Evolutionary conservation across 2,329 filamentous ascomycete species (phyloP), one percentile per base, ranked within the genome.

Genomic region (Paracamarosporium sp.): DNA sequence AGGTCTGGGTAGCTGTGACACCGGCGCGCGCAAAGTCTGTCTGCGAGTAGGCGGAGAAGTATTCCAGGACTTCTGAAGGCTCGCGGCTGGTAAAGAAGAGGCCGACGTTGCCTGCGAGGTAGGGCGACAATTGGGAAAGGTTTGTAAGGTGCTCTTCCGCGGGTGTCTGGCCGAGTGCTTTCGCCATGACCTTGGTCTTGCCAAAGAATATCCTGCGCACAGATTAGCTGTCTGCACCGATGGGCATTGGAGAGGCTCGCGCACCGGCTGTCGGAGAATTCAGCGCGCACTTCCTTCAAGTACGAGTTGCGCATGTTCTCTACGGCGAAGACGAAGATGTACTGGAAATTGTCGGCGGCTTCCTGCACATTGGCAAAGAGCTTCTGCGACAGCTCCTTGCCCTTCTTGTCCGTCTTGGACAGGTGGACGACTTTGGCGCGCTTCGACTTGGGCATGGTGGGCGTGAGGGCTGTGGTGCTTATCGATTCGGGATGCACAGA

Each of bases 261-360:
- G 67, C 81, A 95, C 91, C 91, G 87, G 82, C 90, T 90, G 81
- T 97, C 93, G 48, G 84, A 84, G 68, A 97, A 88, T 71, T 97
- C 90, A 65, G 88, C 86, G 68, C 94, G 89, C 68, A 98, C 91
- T 71, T 92, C 88, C 82, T 97, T 97, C 72, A 98, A 82, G 79
- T 97, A 93, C 69, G 89, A 96, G 82, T 99, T 99, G 77, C 95
- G 92, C 92, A 97, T 97, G 83, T 98, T 97, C 76, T 96, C 91
- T 68, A 99, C 89, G 72, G 86, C 86, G 78, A 99, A 96, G 75
- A 97, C 91, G 80, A 96, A 96, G 81, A 94, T 90, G 83, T 94
- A 88, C 79, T 93, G 87, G 84, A 94, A 97, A 73, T 91, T 83
- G 74, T 93, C 90, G 59, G 96, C 85, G 72, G 88, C 89, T 76